These are phyloP conservation scores for Entoloma clypeatum DNA, from an alignment of 1,284 basidiomycete species.

Conservation along the genomic window DNA sequence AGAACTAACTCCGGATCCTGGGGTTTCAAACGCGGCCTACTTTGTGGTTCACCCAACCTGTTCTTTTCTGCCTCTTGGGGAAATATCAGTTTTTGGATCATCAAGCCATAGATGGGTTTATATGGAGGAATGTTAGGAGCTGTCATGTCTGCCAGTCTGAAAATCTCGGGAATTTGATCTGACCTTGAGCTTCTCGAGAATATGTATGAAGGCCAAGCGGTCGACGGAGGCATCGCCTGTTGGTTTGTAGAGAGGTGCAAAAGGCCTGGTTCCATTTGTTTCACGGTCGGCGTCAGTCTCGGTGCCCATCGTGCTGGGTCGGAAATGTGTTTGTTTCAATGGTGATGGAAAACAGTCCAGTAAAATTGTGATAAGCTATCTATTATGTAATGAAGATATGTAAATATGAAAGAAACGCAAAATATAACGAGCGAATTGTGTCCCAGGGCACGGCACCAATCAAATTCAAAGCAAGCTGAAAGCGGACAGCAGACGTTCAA, in stretches of 20 bases:
- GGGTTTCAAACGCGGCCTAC: conserved; percentile 40
- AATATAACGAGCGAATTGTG: too few relatives aligned
- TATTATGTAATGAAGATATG: too few relatives aligned
- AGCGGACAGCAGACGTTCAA: conserved; percentile 9
- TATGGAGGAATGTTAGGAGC: not conserved
- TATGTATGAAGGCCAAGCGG: conserved; percentile 84
- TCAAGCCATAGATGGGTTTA: not conserved
- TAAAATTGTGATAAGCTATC: too few relatives aligned
- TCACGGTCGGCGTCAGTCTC: not conserved
- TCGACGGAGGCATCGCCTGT: conserved; percentile 59
- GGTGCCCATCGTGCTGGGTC: too few relatives aligned
- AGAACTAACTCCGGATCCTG: not conserved
- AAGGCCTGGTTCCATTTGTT: conserved; percentile 21
- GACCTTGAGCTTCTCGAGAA: conserved; percentile 86
- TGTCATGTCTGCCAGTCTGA: not conserved
- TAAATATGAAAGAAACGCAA: too few relatives aligned
- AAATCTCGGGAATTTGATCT: not conserved
- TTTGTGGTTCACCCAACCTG: conserved; percentile 86
- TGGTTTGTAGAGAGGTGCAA: conserved; percentile 53
- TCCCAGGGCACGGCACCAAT: not conserved
- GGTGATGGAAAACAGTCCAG: too few relatives aligned
- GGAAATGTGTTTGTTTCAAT: too few relatives aligned
- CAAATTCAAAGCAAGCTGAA: not conserved
- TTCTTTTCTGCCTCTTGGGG: conserved; percentile 84
- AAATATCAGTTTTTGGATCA: not conserved